Base-by-base conservation (phyloP, 495 filamentous ascomycete species). In the Letharia columbiana region DNA sequence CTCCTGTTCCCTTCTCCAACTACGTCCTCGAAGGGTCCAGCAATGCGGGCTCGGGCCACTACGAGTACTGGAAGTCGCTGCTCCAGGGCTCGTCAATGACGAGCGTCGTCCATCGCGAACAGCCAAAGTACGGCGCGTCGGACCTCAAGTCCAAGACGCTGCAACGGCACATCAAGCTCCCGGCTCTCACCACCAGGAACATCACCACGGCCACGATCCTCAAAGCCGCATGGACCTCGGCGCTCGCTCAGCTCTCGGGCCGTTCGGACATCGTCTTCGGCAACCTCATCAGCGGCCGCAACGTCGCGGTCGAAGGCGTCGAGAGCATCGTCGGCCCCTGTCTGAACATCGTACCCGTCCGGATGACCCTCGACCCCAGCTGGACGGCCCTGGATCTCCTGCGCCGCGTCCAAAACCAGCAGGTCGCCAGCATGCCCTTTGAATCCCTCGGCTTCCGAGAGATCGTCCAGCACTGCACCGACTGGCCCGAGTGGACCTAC, bases 391-490 rank as follows among this genome's bases (percentile, higher is more conserved):
- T 83, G 2, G 78, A 84, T 31, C 76, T 87, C 8, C 79, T 86
- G 64, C 76, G 76, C 18, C 81, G 76, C 49, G 76, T 86, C 42
- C 85, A 87, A 67, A 78, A 83, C 39, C 83, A 87, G 61, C 81
- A 85, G 50, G 77, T 87, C 11, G 77, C 78, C n/a, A 81, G 78
- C 64, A 84, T 84, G 77, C 79, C 80, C 0, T 83, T 78, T 62
- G 84, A 87, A 70, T 75, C 80, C n/a, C 74, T 86, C 1, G 84
- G 84, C 10, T 83, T 83, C 76, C 71, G 79, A 5, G 82, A 87
- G 52, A 88, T 87, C 59, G 78, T 86, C 65, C 72, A 79, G 37
- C 71, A 81, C 44, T 87, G 84, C 70, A 86, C 82, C 11, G 76
- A 82, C 60, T 87, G 84, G 86, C 81, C 84, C 8, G 73, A 77